Base-by-base conservation (phyloP, 2,329 filamentous ascomycete genomes). In the Zalaria obscura region DNA sequence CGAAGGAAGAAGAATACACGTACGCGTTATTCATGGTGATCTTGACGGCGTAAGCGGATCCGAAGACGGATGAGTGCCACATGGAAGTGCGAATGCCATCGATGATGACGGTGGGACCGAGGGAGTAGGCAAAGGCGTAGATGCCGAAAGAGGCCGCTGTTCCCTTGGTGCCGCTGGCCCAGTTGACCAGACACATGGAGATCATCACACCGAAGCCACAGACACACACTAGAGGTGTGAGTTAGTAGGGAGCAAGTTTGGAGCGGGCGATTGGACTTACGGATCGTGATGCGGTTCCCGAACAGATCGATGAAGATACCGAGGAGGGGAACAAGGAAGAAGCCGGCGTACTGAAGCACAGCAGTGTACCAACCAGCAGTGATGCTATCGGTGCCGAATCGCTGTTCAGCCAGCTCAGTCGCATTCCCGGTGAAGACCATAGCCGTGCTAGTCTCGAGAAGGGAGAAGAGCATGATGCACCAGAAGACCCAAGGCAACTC, bases 331-430 rank as follows among this genome's bases (percentile, higher is more conserved):
- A 78, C 72, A 0, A 78, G 52, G 51, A 78, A 76, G 55, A 78
- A 78, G 0, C 65, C 65, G 4, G 66, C 57, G 49, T 78, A 78
- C 45, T 77, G 71, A 1, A 68, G 59, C 42, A 72, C 62, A 8
- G 73, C 61, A 2, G 70, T 70, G 47, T 78, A 79, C 74, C 74
- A 79, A 0, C 75, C 75, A 0, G 75, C 76, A 2, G 58, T 68
- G 29, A 77, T 63, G 0, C 69, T 59, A 6, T 63, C 62, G n/a
- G 72, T 64, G 5, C 71, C 59, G 54, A 79, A 78, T 2, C 74
- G 64, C 50, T 76, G 66, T 55, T 79, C 66, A 0, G 75, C 75
- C 18, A 79, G 53, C 47, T 79, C 76, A 0, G 76, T 80, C 0
- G 70, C 70, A 47, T 79, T 79, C 25, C 69, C 65, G 2, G 62